A percentile compares a stretch with the other conserved stretches of the same genome.
Evolutionary conservation across 176 grass and related monocot genomes (phyloP).

Genomic region (Zizania latifolia): DNA sequence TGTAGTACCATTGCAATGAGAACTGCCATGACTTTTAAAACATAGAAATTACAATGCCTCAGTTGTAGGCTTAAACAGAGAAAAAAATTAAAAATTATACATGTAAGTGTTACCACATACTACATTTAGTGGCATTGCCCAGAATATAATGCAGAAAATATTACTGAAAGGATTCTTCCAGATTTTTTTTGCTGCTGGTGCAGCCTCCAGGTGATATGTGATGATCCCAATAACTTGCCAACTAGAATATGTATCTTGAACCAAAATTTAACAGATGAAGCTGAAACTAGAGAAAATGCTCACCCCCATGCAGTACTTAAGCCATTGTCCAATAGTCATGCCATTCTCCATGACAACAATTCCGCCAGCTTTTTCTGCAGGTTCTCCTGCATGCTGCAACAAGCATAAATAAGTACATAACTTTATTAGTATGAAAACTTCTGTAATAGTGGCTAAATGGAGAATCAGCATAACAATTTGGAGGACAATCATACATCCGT

Average conservation of each 20-base stretch:
- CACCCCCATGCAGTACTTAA: constrained; percentile 64
- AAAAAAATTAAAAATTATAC: neutral
- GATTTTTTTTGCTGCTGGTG: neutral
- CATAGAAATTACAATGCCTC: neutral
- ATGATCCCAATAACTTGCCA: neutral
- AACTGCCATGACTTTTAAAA: neutral
- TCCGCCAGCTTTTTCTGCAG: constrained; percentile 70
- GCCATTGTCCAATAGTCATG: constrained; percentile 79
- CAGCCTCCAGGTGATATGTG: neutral
- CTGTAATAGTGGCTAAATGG: neutral
- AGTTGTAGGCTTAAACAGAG: neutral
- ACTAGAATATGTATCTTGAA: neutral
- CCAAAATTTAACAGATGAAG: neutral
- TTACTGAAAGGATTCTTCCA: neutral
- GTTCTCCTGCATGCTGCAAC: constrained; percentile 74
- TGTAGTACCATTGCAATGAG: neutral
- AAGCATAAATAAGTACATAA: constrained; percentile 19
- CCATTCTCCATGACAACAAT: constrained; percentile 84
- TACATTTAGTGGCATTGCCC: neutral
- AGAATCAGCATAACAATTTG: constrained; percentile 10
- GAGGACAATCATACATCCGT: constrained; percentile 8
- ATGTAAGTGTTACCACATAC: neutral
- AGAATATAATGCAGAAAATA: neutral
- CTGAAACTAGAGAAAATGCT: constrained; percentile 15
- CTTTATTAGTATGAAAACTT: constrained; percentile 8